Evolutionary conservation across 2,329 filamentous ascomycete species (phyloP), one percentile per base, ranked within the genome.

Genomic region (Fusarium keratoplasticum): DNA sequence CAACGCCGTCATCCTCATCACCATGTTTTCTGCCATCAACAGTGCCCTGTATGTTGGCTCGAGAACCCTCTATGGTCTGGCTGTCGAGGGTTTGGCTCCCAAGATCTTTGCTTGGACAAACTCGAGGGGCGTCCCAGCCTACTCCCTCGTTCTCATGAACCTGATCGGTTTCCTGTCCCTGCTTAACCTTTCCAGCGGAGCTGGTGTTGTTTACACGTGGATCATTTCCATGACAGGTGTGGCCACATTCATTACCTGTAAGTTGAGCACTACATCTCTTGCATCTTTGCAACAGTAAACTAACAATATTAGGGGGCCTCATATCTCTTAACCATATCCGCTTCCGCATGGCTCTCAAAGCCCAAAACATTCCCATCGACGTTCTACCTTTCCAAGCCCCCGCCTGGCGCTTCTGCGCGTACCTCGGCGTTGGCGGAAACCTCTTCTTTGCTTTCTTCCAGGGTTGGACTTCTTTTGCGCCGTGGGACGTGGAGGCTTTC

Each of bases 321-420:
- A 67, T 64, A 31, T 67, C 59, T 10, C 31, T 70, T 4, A 67
- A 66, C 31, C 59, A 70, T 29, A 63, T 67, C 31, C 67, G 67
- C 25, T 61, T 64, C 10, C 50, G 67, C 11, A 58, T 63, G 36
- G 59, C 54, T 14, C 59, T 70, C 27, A n/a, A 44, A 5, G 59
- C 64, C 5, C 67, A 70, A 14, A 67, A 67, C 52, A 70, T 70
- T 25, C 66, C 64, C 42, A 13, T 40, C 7, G 54, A 59, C 18
- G 54, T 70, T 2, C 10, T 70, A 1, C 64, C 67, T 22, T 69
- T 69, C 33, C 67, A 62, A 38, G 63, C 67, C 5, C 63, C 67
- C 0, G 22, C 47, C 4, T 70, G 59, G 58, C 50, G 47, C 11
- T 60, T 60, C 57, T 60, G 57, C 1, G 36, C 36, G 2, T 60